phyloP scores from a whole-genome alignment of 1,284 basidiomycete genomes.

The Apiotrichum sp. region DNA sequence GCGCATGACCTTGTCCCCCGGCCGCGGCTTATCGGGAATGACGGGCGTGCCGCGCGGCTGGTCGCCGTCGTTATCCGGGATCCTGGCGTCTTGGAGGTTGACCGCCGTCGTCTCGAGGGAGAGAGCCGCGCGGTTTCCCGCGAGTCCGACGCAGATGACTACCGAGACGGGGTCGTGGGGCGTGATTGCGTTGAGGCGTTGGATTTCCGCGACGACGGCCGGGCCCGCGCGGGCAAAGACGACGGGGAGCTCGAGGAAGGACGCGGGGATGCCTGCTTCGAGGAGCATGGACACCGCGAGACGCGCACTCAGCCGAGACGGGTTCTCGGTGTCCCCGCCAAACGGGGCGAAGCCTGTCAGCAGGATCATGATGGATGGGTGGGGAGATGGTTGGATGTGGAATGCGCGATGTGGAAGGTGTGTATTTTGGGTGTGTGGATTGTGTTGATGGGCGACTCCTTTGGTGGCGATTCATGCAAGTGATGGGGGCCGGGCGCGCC shows the following conservation, averaged over 20 bases:
- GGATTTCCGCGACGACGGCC: slow-evolving; percentile 2
- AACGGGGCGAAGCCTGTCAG: slow-evolving; percentile 19
- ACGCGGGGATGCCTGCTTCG: slow-evolving; percentile 2
- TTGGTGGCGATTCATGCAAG: no score
- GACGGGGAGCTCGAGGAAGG: slow-evolving; percentile 15
- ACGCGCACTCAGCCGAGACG: slow-evolving; percentile 3
- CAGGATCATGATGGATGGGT: slow-evolving; percentile 3
- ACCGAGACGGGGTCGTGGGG: slow-evolving; percentile 2
- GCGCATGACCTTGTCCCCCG: neutral
- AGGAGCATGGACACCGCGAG: slow-evolving; percentile 6
- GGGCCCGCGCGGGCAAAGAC: slow-evolving; percentile 8
- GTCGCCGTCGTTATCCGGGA: slow-evolving; percentile 14
- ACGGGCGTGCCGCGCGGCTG: slow-evolving; percentile 7
- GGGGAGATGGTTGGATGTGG: neutral
- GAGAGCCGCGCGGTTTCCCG: slow-evolving; percentile 2
- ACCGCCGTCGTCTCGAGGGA: slow-evolving; percentile 12
- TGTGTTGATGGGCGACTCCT: no score
- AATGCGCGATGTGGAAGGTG: neutral
- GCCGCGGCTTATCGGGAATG: neutral
- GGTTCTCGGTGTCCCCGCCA: slow-evolving; percentile 13
- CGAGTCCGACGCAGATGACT: slow-evolving; percentile 12
- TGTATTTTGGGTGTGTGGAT: no score
- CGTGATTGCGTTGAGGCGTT: neutral
- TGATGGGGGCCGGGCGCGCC: no score
- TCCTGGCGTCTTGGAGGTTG: slow-evolving; percentile 10